phyloP scores from a whole-genome alignment of 2,329 filamentous ascomycete genomes.

The Exophiala sp. region DNA sequence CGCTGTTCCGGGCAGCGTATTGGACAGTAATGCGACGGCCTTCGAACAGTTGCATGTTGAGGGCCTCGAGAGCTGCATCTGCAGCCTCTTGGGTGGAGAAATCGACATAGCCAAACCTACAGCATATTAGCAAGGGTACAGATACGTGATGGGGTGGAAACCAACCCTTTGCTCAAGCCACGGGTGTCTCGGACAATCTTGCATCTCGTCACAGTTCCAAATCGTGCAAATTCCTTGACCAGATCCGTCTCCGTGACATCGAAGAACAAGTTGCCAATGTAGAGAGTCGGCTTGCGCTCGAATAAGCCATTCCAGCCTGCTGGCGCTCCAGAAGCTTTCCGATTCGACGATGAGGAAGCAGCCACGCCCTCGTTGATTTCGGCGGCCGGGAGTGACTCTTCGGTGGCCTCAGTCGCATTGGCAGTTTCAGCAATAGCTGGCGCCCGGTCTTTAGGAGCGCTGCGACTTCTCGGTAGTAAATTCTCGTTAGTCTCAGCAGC shows the following conservation, averaged over 20 bases:
- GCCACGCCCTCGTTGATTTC: constrained; percentile 6
- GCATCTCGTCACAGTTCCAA: constrained; percentile 50
- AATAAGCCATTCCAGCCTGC: constrained; percentile 5
- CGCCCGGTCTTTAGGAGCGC: constrained; percentile 2
- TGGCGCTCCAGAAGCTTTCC: neutral
- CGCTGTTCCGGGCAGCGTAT: constrained; percentile 41
- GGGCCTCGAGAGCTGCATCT: constrained; percentile 49
- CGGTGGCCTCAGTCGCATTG: neutral
- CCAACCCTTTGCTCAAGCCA: constrained; percentile 64
- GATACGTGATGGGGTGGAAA: neutral
- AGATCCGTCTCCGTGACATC: constrained; percentile 59
- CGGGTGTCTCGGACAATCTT: constrained; percentile 55
- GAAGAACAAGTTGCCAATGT: constrained; percentile 64
- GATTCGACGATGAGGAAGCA: neutral
- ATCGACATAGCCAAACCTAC: constrained; percentile 61
- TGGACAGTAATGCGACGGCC: constrained; percentile 60
- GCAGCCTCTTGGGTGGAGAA: constrained; percentile 52
- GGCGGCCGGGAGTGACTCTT: constrained; percentile 1
- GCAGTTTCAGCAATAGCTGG: neutral
- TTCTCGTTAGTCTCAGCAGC: constrained; percentile 20
- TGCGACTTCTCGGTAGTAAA: constrained; percentile 1
- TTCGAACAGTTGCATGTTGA: constrained; percentile 56
- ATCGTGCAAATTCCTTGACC: constrained; percentile 53
- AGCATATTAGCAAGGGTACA: constrained; percentile 14
- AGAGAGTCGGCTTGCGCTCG: constrained; percentile 48